These are phyloP conservation scores for Epithemia pelagica DNA, from an alignment of 108 stramenopile species.

Conservation along the genomic window DNA sequence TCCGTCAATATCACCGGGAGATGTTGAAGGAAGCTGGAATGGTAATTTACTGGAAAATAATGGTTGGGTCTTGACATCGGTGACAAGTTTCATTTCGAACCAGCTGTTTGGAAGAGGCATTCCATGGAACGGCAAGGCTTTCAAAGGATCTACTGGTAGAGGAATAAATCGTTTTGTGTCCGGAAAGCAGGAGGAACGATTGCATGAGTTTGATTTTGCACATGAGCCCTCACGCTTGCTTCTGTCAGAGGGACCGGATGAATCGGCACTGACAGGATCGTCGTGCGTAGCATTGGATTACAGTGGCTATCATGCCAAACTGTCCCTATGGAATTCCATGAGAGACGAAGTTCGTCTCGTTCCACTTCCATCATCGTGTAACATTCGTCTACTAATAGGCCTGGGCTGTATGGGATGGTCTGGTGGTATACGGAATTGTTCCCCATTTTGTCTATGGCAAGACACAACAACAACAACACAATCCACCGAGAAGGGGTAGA, in stretches of 20 bases:
- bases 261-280: not conserved
- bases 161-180: conserved; percentile 24
- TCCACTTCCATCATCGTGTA: not conserved
- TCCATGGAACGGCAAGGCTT: conserved; percentile 22
- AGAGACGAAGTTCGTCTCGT: conserved; percentile 20
- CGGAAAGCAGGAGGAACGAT: not conserved
- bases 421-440: conserved; percentile 5
- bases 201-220: conserved; percentile 11
- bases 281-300: conserved; percentile 5
- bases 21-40: conserved; percentile 17
- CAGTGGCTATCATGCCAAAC: conserved; percentile 6
- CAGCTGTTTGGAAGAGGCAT: conserved; percentile 20
- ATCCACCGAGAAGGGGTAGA: not conserved
- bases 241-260: not conserved
- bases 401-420: conserved; percentile 25
- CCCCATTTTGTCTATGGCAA: conserved; percentile 17
- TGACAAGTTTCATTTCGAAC: conserved; percentile 20
- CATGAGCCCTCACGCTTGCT: conserved; percentile 8
- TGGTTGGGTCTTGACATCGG: conserved; percentile 8
- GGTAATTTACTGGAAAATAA: conserved; percentile 21
- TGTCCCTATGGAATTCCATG: conserved; percentile 21
- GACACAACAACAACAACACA: not conserved
- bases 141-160: not conserved
- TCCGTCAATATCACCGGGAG: not conserved
- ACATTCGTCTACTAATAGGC: conserved; percentile 9